Conservation (phyloP, 139 green algal species). For the Monoraphidium neglectum region DNA sequence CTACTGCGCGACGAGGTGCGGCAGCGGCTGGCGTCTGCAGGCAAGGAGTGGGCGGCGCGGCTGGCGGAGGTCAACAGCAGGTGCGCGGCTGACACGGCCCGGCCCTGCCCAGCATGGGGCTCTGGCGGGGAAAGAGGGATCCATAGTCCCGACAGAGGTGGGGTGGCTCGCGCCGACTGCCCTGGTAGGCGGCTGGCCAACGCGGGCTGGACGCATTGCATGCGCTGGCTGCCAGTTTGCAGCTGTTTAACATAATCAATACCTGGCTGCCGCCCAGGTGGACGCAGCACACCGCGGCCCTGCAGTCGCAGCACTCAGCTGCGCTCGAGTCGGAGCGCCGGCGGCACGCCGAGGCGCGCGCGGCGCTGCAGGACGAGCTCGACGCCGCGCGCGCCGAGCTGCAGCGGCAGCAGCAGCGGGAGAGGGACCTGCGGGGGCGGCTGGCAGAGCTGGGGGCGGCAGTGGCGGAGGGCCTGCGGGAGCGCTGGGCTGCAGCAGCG, state of each 20-base stretch:
- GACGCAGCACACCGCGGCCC: neutral
- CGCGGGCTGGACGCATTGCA: too few species aligned
- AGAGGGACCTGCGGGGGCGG: neutral
- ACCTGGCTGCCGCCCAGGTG: too few species aligned
- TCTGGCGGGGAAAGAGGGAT: too few species aligned
- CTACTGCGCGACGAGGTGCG: conserved; percentile 8
- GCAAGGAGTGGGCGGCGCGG: conserved; percentile 5
- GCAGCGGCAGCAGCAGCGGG: neutral
- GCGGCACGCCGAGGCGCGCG: neutral
- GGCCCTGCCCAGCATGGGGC: too few species aligned
- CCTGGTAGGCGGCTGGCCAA: too few species aligned
- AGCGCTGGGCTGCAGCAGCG: neutral
- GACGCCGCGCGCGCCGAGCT: neutral
- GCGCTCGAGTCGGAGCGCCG: neutral
- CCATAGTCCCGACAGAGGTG: too few species aligned
- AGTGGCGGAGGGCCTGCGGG: conserved; percentile 2
- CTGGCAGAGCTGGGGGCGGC: neutral
- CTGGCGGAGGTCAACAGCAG: neutral
- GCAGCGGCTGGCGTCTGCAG: neutral
- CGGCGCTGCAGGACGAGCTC: conserved; percentile 20
- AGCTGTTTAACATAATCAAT: too few species aligned
- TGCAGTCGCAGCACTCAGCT: conserved; percentile 10
- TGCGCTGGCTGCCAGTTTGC: too few species aligned
- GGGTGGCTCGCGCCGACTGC: too few species aligned
- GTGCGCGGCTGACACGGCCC: neutral